A percentile compares a stretch with the other conserved stretches of the same genome.
Conservation (phyloP, 2,329 filamentous ascomycete genomes). For the Stemphylium vesicarium region DNA sequence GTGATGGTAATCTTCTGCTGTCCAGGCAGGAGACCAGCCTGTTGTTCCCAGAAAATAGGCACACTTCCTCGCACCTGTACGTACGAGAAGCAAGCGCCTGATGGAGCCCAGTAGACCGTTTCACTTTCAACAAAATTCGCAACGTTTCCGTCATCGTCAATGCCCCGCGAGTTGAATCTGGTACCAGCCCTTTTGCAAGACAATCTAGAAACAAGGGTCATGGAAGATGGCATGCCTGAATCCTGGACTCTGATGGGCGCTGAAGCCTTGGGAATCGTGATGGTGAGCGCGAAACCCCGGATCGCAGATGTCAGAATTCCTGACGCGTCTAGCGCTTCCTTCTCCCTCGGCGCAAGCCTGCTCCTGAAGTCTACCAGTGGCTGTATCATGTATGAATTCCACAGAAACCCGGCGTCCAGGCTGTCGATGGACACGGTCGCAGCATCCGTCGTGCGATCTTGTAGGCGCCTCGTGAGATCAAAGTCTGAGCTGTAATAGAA, state of each 20-base stretch:
- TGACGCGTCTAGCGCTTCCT: conserved; percentile 80
- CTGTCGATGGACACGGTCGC: conserved; percentile 88
- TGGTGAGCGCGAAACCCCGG: conserved; percentile 85
- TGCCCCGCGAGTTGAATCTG: conserved; percentile 94
- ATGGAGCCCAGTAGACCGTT: conserved; percentile 85
- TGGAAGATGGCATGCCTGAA: conserved; percentile 77
- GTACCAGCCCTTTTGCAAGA: conserved; percentile 92
- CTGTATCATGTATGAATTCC: conserved; percentile 99
- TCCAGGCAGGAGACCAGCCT: conserved; percentile 82
- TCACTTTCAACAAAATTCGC: conserved; percentile 99
- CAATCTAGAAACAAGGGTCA: conserved; percentile 89
- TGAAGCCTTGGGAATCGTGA: conserved; percentile 79
- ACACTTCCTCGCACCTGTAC: conserved; percentile 91
- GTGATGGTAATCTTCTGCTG: conserved; percentile 95
- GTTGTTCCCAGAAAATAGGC: conserved; percentile 96
- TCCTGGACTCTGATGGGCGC: conserved; percentile 71
- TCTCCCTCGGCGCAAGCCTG: conserved; percentile 75
- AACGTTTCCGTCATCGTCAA: conserved; percentile 96
- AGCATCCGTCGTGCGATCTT: conserved; percentile 82
- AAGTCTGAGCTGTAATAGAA: conserved; percentile 99
- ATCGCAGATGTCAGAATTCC: conserved; percentile 92
- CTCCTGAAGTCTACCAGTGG: conserved; percentile 89
- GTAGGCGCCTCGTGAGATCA: conserved; percentile 89
- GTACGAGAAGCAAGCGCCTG: conserved; percentile 84
- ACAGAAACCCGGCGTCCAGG: conserved; percentile 89